These are phyloP conservation scores for Ceratocystis lukuohia DNA, from an alignment of 2,329 filamentous ascomycete genomes.

Conservation along the genomic window DNA sequence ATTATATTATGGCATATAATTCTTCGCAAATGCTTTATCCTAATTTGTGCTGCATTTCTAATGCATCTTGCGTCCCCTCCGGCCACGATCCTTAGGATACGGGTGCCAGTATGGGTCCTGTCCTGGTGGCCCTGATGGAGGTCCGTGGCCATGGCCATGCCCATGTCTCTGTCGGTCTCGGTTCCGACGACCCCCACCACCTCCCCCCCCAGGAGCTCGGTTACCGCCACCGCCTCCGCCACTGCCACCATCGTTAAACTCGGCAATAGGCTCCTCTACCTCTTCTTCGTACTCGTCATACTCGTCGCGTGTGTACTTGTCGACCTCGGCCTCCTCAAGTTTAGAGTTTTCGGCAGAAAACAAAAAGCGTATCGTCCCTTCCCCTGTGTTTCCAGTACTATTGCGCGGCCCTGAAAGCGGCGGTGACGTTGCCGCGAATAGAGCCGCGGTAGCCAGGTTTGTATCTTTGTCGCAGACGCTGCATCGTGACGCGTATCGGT, in stretches of 20 bases:
- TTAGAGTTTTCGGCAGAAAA: conserved; percentile 65
- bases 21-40: no score
- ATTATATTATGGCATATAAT: background rate
- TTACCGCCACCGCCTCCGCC: background rate
- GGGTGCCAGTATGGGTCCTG: conserved; percentile 17
- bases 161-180: conserved; percentile 13
- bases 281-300: conserved; percentile 68
- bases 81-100: conserved; percentile 14
- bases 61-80: conserved; percentile 16
- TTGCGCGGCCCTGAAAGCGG: conserved; percentile 9
- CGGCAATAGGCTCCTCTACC: conserved; percentile 49
- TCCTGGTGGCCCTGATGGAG: conserved; percentile 14
- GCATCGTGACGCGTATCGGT: conserved; percentile 51
- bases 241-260: conserved; percentile 10
- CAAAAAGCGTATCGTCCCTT: conserved; percentile 79
- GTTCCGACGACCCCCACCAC: conserved; percentile 16
- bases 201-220: conserved; percentile 22
- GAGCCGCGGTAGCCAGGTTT: background rate
- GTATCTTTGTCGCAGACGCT: conserved; percentile 35
- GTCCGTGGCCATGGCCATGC: conserved; percentile 8
- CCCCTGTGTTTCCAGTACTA: conserved; percentile 29
- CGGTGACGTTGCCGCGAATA: background rate
- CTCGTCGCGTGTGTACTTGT: conserved; percentile 56
- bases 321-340: conserved; percentile 54
- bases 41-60: background rate